phyloP scores from a whole-genome alignment of 2,329 filamentous ascomycete species.

The Aspergillus fructus region DNA sequence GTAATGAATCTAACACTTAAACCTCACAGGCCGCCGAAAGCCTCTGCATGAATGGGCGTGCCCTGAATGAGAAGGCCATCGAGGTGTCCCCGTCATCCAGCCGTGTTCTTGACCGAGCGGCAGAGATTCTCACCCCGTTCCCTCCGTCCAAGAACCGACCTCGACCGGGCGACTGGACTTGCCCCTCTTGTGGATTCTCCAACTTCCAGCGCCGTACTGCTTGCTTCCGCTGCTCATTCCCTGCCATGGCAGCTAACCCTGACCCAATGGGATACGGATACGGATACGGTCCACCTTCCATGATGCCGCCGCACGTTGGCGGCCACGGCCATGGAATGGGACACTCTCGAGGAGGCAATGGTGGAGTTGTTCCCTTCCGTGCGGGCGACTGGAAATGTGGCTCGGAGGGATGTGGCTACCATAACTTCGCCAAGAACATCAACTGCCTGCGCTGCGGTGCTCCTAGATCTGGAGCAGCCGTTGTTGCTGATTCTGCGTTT shows the following conservation, averaged over 20 bases:
- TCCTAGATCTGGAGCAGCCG: constrained; percentile 86
- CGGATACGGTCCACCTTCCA: constrained; percentile 64
- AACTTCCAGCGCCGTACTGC: constrained; percentile 99
- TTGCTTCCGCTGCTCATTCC: constrained; percentile 98
- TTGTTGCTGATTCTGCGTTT: constrained; percentile 91
- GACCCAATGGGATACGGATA: constrained; percentile 71
- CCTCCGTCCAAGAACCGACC: constrained; percentile 98
- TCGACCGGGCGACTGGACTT: constrained; percentile 97
- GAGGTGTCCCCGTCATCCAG: constrained; percentile 98
- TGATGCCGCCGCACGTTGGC: constrained; percentile 77
- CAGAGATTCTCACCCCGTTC: constrained; percentile 95
- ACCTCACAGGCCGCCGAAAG: constrained; percentile 75
- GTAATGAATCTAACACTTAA: constrained; percentile 9
- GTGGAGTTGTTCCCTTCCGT: constrained; percentile 90
- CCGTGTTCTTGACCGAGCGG: constrained; percentile 89
- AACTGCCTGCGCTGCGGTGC: constrained; percentile 95
- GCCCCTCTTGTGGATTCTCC: constrained; percentile 96
- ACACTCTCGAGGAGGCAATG: constrained; percentile 62
- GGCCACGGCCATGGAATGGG: constrained; percentile 57
- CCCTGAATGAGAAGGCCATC: constrained; percentile 97
- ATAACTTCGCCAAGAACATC: constrained; percentile 99
- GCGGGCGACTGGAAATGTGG: constrained; percentile 99
- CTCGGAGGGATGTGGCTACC: constrained; percentile 94
- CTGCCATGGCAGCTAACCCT: constrained; percentile 80
- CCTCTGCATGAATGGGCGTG: constrained; percentile 98